Percentiles rank a stretch among this genome's conserved stretches.
phyloP scores from a whole-genome alignment of 257 asterid species.

The Parsonsia alboflavescens region DNA sequence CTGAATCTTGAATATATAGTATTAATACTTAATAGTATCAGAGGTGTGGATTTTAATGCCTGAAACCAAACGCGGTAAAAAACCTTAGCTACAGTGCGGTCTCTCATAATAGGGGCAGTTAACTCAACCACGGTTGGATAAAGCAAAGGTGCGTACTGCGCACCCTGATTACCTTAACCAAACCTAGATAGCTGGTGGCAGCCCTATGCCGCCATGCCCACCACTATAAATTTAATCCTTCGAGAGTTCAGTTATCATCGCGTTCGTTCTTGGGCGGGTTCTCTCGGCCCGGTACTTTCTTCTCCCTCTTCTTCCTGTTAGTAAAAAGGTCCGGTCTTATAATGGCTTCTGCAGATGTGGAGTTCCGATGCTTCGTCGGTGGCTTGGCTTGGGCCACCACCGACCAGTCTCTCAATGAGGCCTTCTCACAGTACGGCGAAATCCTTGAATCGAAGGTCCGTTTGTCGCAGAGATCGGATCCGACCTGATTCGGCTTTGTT shows the following conservation, averaged over 20 bases:
- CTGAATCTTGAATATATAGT: too few species aligned
- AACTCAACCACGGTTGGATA: too few species aligned
- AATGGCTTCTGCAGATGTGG: conserved; percentile 62
- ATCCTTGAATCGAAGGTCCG: conserved; percentile 84
- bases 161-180: conserved; percentile 1
- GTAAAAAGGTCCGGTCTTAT: too few species aligned
- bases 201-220: neutral
- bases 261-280: neutral
- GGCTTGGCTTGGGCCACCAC: conserved; percentile 93
- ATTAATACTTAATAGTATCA: too few species aligned
- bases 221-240: conserved; percentile 10
- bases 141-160: neutral
- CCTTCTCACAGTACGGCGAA: conserved; percentile 63
- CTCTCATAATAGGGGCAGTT: too few species aligned
- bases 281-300: neutral
- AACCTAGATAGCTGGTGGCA: too few species aligned
- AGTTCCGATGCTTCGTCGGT: conserved; percentile 87
- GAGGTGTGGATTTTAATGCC: too few species aligned
- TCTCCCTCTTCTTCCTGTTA: too few species aligned
- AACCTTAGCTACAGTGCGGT: too few species aligned
- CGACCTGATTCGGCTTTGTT: conserved; percentile 51
- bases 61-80: too few species aligned
- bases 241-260: neutral
- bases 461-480: conserved; percentile 61
- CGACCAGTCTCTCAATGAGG: conserved; percentile 53